Percentiles rank a stretch among this genome's conserved stretches.
Conservation (phyloP, 2,329 filamentous ascomycete genomes). For the Ophiocordyceps robertsii region DNA sequence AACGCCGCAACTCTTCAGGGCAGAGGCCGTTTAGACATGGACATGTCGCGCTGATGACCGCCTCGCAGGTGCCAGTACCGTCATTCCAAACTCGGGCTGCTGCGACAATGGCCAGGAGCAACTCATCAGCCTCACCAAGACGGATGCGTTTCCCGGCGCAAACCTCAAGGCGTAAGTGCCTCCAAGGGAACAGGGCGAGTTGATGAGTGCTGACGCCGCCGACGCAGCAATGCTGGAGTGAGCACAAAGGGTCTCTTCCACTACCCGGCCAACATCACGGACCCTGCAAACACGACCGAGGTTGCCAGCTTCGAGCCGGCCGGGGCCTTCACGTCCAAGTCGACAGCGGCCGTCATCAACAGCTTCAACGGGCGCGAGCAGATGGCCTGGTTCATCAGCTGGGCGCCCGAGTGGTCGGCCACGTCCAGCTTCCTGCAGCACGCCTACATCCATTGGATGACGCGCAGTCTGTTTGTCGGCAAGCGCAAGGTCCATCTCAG, state of each 20-base stretch:
- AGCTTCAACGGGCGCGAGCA: conserved; percentile 42
- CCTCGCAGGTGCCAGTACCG: neutral
- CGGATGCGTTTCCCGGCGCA: conserved; percentile 37
- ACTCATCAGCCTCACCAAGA: conserved; percentile 38
- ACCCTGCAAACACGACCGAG: conserved; percentile 36
- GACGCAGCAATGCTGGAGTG: conserved; percentile 24
- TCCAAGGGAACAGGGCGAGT: neutral
- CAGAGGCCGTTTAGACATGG: neutral
- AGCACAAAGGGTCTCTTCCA: conserved; percentile 41
- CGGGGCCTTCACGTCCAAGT: conserved; percentile 21
- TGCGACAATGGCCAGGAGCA: conserved; percentile 35
- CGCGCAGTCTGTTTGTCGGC: conserved; percentile 43
- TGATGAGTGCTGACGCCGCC: neutral
- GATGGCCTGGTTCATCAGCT: conserved; percentile 47
- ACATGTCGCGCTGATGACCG: neutral
- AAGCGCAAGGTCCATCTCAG: conserved; percentile 39
- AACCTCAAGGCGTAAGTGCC: conserved; percentile 30
- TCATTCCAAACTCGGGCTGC: conserved; percentile 22
- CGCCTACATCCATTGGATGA: conserved; percentile 49
- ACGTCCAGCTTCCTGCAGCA: conserved; percentile 47
- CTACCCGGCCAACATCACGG: conserved; percentile 41
- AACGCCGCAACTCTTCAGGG: no score
- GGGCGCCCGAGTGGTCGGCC: conserved; percentile 26
- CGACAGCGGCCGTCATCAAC: conserved; percentile 46
- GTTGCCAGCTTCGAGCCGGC: conserved; percentile 39